Percentiles rank a stretch among this genome's conserved stretches.
phyloP scores from a whole-genome alignment of 371 early-diverging fungal genomes.

The Conidiobolus incongruus region DNA sequence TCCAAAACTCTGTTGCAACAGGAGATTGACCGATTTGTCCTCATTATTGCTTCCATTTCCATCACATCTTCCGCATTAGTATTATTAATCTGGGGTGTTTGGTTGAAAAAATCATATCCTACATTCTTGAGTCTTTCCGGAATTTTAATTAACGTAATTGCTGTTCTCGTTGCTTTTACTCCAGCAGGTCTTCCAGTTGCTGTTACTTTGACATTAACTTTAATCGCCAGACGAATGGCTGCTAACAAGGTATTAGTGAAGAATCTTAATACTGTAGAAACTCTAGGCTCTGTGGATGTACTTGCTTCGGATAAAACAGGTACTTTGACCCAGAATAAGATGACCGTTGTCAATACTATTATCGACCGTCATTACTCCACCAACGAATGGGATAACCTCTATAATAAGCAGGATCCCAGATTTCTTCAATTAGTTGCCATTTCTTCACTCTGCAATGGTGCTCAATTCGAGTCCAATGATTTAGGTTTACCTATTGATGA shows the following conservation, averaged over 20 bases:
- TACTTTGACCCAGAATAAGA: conserved; percentile 37
- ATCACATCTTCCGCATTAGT: conserved; percentile 40
- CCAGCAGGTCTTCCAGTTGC: conserved; percentile 70
- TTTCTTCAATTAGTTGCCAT: conserved; percentile 6
- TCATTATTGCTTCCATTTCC: conserved; percentile 13
- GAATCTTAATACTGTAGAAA: conserved; percentile 36
- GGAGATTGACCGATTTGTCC: conserved; percentile 65
- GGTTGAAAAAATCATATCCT: conserved; percentile 22
- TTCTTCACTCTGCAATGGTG: conserved; percentile 31
- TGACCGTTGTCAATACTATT: conserved; percentile 25
- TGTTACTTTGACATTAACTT: conserved; percentile 4
- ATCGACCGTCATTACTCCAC: conserved; percentile 14
- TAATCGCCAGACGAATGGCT: conserved; percentile 17
- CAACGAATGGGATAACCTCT: conserved; percentile 7
- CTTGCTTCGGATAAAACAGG: conserved; percentile 38
- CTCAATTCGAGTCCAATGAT: conserved; percentile 23
- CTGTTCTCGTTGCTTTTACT: conserved; percentile 60
- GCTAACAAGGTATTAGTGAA: conserved; percentile 27
- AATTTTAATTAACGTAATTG: conserved; percentile 26
- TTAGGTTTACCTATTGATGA: conserved; percentile 18
- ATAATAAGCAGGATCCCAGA: conserved; percentile 6
- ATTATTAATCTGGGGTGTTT: conserved; percentile 31
- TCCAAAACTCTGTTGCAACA: conserved; percentile 64
- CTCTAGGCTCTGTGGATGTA: conserved; percentile 36
- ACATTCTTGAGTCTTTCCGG: conserved; percentile 6